phyloP scores from a whole-genome alignment of 768 basidiomycete species.

The Russula emetica region DNA sequence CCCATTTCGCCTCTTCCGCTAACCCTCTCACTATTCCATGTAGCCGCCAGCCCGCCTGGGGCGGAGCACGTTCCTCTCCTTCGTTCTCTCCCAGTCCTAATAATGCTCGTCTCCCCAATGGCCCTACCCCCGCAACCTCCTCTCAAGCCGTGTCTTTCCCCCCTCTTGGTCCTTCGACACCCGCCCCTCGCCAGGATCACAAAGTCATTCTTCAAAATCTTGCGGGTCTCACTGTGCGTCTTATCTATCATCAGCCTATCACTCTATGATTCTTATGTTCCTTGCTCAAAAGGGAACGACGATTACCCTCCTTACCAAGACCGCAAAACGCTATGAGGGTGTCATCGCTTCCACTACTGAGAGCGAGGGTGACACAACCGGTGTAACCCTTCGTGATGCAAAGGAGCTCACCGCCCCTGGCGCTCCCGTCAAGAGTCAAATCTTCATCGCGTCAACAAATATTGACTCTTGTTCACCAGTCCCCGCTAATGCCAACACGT shows the following conservation, averaged over 20 bases:
- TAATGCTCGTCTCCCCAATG: slow-evolving; percentile 43
- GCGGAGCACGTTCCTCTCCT: slow-evolving; percentile 62
- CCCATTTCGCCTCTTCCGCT: slow-evolving; percentile 24
- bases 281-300: slow-evolving; percentile 56
- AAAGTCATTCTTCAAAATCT: slow-evolving; percentile 52
- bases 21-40: background rate
- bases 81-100: slow-evolving; percentile 55
- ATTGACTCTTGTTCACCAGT: slow-evolving; percentile 57
- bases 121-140: slow-evolving; percentile 36
- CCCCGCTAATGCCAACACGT: slow-evolving; percentile 38
- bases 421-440: slow-evolving; percentile 59
- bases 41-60: slow-evolving; percentile 56
- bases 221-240: slow-evolving; percentile 57
- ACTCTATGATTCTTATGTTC: background rate
- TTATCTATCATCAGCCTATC: background rate
- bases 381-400: slow-evolving; percentile 72
- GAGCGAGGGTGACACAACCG: slow-evolving; percentile 64
- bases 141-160: slow-evolving; percentile 36
- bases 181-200: slow-evolving; percentile 38
- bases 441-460: slow-evolving; percentile 68
- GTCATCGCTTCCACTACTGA: slow-evolving; percentile 52
- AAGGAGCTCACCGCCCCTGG: slow-evolving; percentile 65
- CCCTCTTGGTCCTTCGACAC: slow-evolving; percentile 38
- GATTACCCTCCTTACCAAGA: slow-evolving; percentile 66
- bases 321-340: slow-evolving; percentile 68